Base-by-base conservation (phyloP, 352 stramenopile genomes). In the Pythium utonaiense region DNA sequence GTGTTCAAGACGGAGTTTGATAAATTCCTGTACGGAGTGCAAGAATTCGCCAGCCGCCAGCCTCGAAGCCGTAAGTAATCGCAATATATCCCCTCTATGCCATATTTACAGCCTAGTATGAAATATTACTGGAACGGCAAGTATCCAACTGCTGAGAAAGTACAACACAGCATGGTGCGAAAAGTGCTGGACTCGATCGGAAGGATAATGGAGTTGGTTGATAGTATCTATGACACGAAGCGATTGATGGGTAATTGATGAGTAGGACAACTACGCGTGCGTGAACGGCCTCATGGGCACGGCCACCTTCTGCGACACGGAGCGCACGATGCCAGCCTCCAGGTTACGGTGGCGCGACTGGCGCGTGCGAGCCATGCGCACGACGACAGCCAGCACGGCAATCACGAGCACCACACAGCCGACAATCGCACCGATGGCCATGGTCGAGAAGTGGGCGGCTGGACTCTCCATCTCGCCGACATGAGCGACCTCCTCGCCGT, bases 1-100 rank as follows among this genome's bases (percentile, higher is more conserved):
- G 69, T 84, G 10, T 80, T 90, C 54, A 88, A 88, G 56, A 79
- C 74, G 33, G 82, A 88, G 53, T 89, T 90, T 45, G 80, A 75
- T 41, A 74, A 78, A 48, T 76, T 90, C 24, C 51, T 88, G 10
- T 52, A 73, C 21, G 57, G 57, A 19, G 66, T 74, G 27, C 68
- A 79, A 47, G 75, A 90, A 14, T 59, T 49, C 17, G 54, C 50
- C 0, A 59, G 25, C 19, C 61, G 61, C 21, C 61, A 68, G 41
- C 30, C 54, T 1, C 36, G 61, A 2, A 50, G 25, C 30, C 53
- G 61, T 19, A 68, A 63, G 28, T 63, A 49, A 51, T 22, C 7
- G 34, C 6, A 27, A 16, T 13, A 27, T 25, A 47, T 8, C 40
- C 3, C 16, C 40, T 4, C 10, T 12, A 3, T 9, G 19, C 40